phyloP scores from a whole-genome alignment of 345 rosid genomes.

The Eucalyptus cloeziana region DNA sequence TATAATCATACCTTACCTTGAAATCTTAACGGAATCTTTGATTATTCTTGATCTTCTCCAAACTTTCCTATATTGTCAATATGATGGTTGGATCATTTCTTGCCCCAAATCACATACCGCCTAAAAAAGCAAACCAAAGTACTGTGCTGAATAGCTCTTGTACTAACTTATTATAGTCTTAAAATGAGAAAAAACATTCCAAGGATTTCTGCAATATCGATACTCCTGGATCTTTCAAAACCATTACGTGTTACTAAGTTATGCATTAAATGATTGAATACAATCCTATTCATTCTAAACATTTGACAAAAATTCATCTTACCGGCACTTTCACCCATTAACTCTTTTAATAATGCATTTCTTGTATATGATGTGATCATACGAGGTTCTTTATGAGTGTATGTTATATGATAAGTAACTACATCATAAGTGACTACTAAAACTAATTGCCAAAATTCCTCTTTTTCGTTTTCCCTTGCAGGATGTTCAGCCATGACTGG shows the following conservation, averaged over 20 bases:
- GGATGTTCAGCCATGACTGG: not conserved
- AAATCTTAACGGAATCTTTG: not conserved
- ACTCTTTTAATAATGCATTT: not conserved
- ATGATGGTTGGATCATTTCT: not conserved
- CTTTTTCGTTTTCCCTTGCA: not conserved
- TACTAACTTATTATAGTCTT: not conserved
- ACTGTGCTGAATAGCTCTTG: not conserved
- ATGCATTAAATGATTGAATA: not conserved
- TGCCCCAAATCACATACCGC: not conserved
- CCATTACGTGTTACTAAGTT: not conserved
- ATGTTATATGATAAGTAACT: not conserved
- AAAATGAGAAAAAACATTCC: not conserved
- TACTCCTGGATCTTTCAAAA: not conserved
- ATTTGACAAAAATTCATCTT: not conserved
- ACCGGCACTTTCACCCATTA: rapidly evolving
- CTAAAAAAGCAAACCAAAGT: not conserved
- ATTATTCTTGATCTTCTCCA: not conserved
- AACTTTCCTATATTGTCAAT: not conserved
- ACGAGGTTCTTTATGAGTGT: not conserved
- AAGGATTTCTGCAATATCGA: not conserved
- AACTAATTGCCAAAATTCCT: not conserved
- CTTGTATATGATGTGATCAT: not conserved
- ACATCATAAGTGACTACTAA: not conserved
- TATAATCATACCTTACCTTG: not conserved
- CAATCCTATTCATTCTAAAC: not conserved